Conservation (phyloP, 2,329 filamentous ascomycete genomes). For the Dactylellina sp. region DNA sequence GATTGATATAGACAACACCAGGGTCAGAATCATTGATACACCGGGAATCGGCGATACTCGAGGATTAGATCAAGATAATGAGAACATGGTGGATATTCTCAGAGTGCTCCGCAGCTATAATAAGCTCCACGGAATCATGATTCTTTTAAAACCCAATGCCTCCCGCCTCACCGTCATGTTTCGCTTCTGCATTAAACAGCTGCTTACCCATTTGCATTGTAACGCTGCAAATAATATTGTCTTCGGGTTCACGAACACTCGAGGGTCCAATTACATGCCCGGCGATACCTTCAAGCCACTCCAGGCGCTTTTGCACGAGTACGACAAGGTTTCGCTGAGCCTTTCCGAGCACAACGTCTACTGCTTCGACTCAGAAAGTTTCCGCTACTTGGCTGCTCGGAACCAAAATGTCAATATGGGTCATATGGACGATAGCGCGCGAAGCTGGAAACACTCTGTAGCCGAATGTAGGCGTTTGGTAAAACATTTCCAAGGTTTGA, state of each 20-base stretch:
- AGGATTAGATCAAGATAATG: slow-evolving; percentile 63
- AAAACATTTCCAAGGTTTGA: slow-evolving; percentile 60
- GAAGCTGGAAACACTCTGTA: slow-evolving; percentile 64
- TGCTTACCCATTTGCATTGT: slow-evolving; percentile 64
- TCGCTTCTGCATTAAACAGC: slow-evolving; percentile 64
- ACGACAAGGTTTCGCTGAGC: slow-evolving; percentile 61
- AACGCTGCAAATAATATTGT: slow-evolving; percentile 64
- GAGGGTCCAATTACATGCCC: slow-evolving; percentile 64
- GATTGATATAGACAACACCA: slow-evolving; percentile 60
- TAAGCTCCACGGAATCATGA: slow-evolving; percentile 64
- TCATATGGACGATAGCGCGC: slow-evolving; percentile 62
- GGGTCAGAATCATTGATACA: slow-evolving; percentile 65
- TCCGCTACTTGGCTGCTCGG: slow-evolving; percentile 64
- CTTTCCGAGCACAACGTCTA: slow-evolving; percentile 61
- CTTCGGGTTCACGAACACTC: slow-evolving; percentile 66
- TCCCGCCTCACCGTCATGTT: slow-evolving; percentile 64
- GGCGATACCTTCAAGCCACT: slow-evolving; percentile 64
- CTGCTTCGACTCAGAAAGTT: slow-evolving; percentile 66
- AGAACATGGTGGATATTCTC: slow-evolving; percentile 65
- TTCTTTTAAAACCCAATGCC: slow-evolving; percentile 65
- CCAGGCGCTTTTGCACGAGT: slow-evolving; percentile 61
- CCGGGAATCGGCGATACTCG: slow-evolving; percentile 65
- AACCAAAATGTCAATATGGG: slow-evolving; percentile 62
- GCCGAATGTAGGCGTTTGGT: slow-evolving; percentile 62
- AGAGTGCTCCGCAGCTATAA: slow-evolving; percentile 62